Conservation (phyloP, 140 eudicot genomes). For the Oenanthe javanica region DNA sequence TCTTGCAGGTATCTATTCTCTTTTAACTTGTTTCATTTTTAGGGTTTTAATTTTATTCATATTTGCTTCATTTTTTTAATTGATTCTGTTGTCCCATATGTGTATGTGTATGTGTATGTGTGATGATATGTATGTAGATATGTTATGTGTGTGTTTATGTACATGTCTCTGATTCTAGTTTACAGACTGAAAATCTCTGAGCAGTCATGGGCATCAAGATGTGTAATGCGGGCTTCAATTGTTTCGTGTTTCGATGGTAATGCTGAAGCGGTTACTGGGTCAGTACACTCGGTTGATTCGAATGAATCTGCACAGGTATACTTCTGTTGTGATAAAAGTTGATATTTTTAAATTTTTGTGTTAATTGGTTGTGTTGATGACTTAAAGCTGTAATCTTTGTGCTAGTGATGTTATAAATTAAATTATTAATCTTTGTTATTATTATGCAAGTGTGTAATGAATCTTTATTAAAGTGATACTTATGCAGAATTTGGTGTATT, state of each 20-base stretch:
- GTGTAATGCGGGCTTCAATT: too few species aligned
- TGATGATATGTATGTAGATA: not conserved
- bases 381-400: not conserved
- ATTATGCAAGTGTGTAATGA: not conserved
- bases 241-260: too few species aligned
- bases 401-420: not conserved
- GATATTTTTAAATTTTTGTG: not conserved
- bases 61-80: not conserved
- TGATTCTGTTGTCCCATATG: not conserved
- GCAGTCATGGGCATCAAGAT: not conserved
- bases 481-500: not conserved
- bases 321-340: not conserved
- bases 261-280: not conserved
- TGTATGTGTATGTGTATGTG: not conserved
- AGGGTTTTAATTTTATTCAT: not conserved
- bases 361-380: not conserved
- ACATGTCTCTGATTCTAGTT: not conserved
- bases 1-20: slow-evolving; percentile 12
- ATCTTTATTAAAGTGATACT: not conserved
- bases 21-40: not conserved
- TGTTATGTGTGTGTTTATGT: not conserved
- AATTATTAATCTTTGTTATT: not conserved
- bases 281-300: slow-evolving; percentile 8
- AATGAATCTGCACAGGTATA: slow-evolving; percentile 19
- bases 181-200: slow-evolving; percentile 26